Conservation (phyloP, 2,329 filamentous ascomycete genomes). For the Aschersonia sp. region DNA sequence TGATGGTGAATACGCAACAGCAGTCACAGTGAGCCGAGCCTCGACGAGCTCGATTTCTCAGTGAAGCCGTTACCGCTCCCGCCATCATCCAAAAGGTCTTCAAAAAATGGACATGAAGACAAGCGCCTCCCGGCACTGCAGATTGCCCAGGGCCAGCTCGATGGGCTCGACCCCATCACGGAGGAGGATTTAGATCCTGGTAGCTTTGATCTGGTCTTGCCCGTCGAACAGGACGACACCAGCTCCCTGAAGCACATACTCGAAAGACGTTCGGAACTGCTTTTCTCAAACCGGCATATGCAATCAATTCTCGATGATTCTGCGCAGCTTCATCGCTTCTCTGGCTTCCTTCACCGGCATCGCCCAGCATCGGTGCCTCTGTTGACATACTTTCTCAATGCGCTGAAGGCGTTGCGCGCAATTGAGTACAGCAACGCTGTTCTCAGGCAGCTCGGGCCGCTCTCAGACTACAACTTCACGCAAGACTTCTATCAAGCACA, state of each 20-base stretch:
- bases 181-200: conserved; percentile 21
- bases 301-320: conserved; percentile 50
- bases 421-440: conserved; percentile 54
- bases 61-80: conserved; percentile 4
- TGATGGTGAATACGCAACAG: not conserved
- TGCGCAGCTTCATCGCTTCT: conserved; percentile 48
- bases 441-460: conserved; percentile 4
- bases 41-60: conserved; percentile 4
- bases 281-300: conserved; percentile 54
- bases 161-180: conserved; percentile 19
- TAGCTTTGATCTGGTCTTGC: conserved; percentile 21
- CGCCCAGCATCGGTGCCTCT: conserved; percentile 49
- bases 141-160: conserved; percentile 6
- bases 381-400: conserved; percentile 57
- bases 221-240: conserved; percentile 4
- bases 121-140: conserved; percentile 4
- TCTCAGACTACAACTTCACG: conserved; percentile 5
- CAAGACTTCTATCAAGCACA: conserved; percentile 4
- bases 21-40: conserved; percentile 5
- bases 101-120: not conserved
- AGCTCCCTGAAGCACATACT: conserved; percentile 27
- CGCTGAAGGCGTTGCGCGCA: conserved; percentile 54
- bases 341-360: conserved; percentile 45
- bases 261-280: conserved; percentile 45
- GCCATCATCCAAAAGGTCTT: not conserved